phyloP scores from a whole-genome alignment of 2,329 filamentous ascomycete genomes.

The Arachnomyces sp. region DNA sequence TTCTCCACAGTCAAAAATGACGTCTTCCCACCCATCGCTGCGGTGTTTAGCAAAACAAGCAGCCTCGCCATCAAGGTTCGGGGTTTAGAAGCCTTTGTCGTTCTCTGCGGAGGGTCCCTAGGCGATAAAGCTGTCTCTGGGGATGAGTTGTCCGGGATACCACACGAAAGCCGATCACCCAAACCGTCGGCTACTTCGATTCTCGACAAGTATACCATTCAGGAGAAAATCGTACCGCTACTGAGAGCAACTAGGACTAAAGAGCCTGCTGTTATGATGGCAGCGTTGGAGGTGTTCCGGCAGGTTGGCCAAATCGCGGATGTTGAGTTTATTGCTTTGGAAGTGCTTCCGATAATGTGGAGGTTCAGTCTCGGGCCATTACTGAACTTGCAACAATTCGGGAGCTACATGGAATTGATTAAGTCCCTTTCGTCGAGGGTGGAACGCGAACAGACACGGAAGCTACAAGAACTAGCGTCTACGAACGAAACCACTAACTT shows the following conservation, averaged over 20 bases:
- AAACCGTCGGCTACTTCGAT: slow-evolving; percentile 65
- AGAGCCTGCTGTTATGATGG: slow-evolving; percentile 96
- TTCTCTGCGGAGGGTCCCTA: slow-evolving; percentile 72
- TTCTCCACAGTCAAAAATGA: slow-evolving; percentile 97
- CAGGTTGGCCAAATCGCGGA: slow-evolving; percentile 79
- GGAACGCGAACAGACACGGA: slow-evolving; percentile 80
- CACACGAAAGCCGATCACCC: slow-evolving; percentile 38
- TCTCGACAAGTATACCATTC: slow-evolving; percentile 94
- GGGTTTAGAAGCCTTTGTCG: slow-evolving; percentile 80
- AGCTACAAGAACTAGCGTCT: slow-evolving; percentile 74
- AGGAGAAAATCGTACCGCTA: slow-evolving; percentile 90
- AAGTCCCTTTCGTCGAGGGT: slow-evolving; percentile 70
- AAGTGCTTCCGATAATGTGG: slow-evolving; percentile 86
- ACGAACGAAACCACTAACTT: slow-evolving; percentile 45
- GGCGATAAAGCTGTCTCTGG: slow-evolving; percentile 39
- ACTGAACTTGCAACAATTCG: slow-evolving; percentile 80
- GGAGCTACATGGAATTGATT: slow-evolving; percentile 82
- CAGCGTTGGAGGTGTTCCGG: slow-evolving; percentile 73
- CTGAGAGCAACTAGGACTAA: slow-evolving; percentile 94
- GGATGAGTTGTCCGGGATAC: slow-evolving; percentile 70
- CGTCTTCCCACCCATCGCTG: slow-evolving; percentile 83
- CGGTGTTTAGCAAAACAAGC: slow-evolving; percentile 85
- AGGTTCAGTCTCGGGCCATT: slow-evolving; percentile 83
- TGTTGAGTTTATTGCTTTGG: slow-evolving; percentile 83
- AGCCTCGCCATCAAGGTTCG: slow-evolving; percentile 92